Evolutionary conservation across 2,329 filamentous ascomycete species (phyloP), one percentile per base, ranked within the genome.

Genomic region (Karstenula rhodostoma): DNA sequence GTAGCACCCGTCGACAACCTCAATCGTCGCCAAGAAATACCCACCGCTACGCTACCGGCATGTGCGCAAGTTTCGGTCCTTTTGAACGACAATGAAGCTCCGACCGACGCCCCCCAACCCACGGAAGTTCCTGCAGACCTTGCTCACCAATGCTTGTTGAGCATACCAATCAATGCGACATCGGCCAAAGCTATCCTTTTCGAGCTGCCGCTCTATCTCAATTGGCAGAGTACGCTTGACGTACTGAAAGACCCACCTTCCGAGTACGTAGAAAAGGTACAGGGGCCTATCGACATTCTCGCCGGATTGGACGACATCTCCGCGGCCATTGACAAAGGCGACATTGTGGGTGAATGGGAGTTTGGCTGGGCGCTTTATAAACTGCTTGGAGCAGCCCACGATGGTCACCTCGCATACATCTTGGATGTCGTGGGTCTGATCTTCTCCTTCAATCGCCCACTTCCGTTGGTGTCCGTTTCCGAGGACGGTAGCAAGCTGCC

Each of bases 331-430:
- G 70, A 75, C 35, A 65, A 70, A 19, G 77, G 75, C 17, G 63
- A 65, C 15, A 81, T 79, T 64, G 67, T 66, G 35, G 78, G 67
- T 51, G 80, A 83, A 60, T 82, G 81, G 56, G 74, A 76, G 19
- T 83, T 83, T 62, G 81, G 80, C 10, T 79, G 72, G 63, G 84
- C 85, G 29, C 78, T 91, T 2, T 84, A 85, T 58, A 74, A 80
- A 37, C 73, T 86, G 15, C 81, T 89, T 50, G 79, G 80, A 22
- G 80, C 81, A 1, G 84, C 86, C 1, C 87, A 90, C 65, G 89
- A 92, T 70, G 87, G 88, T 2, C 89, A 92, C 70, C 87, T 89
- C 59, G 72, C 76, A 1, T 87, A 84, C 69, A 76, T 82, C 22
- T 84, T 85, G 0, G 84, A 87, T 61, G 77, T 82, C 3, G 81